Percentiles rank a stretch among this genome's conserved stretches.
These are phyloP conservation scores for Kwoniella sp. DNA, from an alignment of 768 basidiomycete species.

Conservation along the genomic window DNA sequence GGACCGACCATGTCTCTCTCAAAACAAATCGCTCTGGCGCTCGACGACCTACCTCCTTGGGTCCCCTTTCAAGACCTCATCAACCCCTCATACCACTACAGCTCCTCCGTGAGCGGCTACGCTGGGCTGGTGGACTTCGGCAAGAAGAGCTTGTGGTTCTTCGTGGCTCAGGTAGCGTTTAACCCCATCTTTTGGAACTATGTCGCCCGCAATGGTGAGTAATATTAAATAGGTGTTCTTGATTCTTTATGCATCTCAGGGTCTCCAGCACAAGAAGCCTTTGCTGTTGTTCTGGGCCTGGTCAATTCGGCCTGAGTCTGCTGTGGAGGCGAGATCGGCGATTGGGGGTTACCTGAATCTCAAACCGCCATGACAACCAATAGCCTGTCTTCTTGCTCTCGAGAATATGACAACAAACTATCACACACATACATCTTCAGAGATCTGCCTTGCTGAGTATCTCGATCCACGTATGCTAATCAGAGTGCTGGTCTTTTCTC, in stretches of 20 bases:
- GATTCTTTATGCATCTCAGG: no score
- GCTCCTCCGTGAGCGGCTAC: not conserved
- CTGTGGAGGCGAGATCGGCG: no score
- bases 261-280: no score
- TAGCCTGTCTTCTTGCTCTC: no score
- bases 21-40: constrained; percentile 12
- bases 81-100: constrained; percentile 10
- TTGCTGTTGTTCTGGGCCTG: not conserved
- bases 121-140: constrained; percentile 63
- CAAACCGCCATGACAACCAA: no score
- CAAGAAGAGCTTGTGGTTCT: constrained; percentile 68
- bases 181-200: constrained; percentile 97
- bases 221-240: no score
- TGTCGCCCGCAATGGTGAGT: constrained; percentile 83
- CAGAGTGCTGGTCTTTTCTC: not conserved
- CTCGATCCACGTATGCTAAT: not conserved
- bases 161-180: constrained; percentile 74
- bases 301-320: not conserved
- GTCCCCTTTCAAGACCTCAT: constrained; percentile 31
- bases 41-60: constrained; percentile 39
- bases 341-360: no score
- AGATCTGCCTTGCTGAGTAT: not conserved
- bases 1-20: not conserved
- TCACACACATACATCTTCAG: no score
- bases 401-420: no score